Conservation (phyloP, 1,284 basidiomycete species). For the Moesziomyces antarcticus region DNA sequence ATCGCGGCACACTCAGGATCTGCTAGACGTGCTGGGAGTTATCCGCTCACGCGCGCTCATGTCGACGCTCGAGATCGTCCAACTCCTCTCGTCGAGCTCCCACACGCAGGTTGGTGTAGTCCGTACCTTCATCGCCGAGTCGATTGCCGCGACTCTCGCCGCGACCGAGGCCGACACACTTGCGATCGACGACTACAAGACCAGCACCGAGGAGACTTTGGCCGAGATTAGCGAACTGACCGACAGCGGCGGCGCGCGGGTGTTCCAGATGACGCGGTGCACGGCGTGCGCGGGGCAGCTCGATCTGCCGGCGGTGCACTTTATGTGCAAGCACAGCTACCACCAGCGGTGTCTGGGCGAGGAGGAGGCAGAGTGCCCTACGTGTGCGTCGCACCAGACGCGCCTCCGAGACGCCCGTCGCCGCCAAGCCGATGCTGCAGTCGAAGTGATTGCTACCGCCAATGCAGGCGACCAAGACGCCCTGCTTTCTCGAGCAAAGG, state of each 20-base stretch:
- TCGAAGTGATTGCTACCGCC: constrained; percentile 2
- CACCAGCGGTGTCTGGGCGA: constrained; percentile 74
- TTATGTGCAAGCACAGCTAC: constrained; percentile 98
- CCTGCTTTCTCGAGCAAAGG: not conserved
- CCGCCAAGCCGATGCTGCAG: constrained; percentile 3
- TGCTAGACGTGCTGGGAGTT: constrained; percentile 75
- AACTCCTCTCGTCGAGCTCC: constrained; percentile 77
- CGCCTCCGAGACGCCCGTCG: constrained; percentile 81
- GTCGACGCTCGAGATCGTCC: constrained; percentile 86
- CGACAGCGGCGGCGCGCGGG: constrained; percentile 79
- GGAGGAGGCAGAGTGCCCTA: constrained; percentile 79
- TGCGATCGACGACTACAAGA: constrained; percentile 84
- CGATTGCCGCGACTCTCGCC: constrained; percentile 80
- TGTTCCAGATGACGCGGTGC: constrained; percentile 94
- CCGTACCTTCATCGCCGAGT: constrained; percentile 84
- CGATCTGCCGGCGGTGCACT: constrained; percentile 91
- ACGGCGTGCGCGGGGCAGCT: constrained; percentile 86
- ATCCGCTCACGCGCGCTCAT: constrained; percentile 84
- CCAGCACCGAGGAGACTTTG: constrained; percentile 83
- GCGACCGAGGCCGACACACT: constrained; percentile 83
- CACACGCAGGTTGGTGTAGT: constrained; percentile 91
- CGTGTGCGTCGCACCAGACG: constrained; percentile 85
- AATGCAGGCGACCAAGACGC: not conserved
- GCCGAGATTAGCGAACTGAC: constrained; percentile 83
- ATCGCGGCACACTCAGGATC: constrained; percentile 76